Conservation (phyloP, 1,139 yeast species). For the Blastobotrys raffinosifermentans region DNA sequence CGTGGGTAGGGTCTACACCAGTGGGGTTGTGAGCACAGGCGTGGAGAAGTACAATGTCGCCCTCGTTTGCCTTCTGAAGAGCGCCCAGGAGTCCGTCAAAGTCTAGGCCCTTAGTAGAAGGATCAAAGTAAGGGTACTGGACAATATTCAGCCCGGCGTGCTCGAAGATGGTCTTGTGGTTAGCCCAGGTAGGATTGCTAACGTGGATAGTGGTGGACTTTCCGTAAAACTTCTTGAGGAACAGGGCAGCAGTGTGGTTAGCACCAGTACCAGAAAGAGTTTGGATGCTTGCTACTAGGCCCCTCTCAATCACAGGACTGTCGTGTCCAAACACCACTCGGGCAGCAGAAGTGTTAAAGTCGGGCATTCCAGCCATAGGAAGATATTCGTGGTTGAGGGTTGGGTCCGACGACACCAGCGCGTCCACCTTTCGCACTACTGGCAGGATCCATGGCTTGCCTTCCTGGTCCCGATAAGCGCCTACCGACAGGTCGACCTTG, state of each 20-base stretch:
- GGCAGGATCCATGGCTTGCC: conserved; percentile 91
- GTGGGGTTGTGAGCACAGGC: conserved; percentile 98
- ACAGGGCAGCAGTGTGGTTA: conserved; percentile 77
- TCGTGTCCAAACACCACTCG: conserved; percentile 68
- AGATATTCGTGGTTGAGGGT: conserved; percentile 86
- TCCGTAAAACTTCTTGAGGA: conserved; percentile 50
- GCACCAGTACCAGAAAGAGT: conserved; percentile 96
- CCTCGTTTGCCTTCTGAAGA: conserved; percentile 28
- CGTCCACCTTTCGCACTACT: conserved; percentile 65
- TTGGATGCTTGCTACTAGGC: conserved; percentile 67
- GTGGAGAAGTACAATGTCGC: conserved; percentile 64
- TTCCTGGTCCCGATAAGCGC: conserved; percentile 79
- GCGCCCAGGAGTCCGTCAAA: conserved; percentile 38
- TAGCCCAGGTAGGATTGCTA: conserved; percentile 95
- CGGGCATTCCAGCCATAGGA: conserved; percentile 71
- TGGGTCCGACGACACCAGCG: conserved; percentile 46
- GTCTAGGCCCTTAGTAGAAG: conserved; percentile 55
- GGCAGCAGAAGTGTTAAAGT: conserved; percentile 71
- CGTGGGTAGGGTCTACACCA: conserved; percentile 78
- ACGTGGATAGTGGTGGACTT: conserved; percentile 51
- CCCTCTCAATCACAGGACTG: conserved; percentile 48
- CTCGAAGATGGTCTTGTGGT: conserved; percentile 78
- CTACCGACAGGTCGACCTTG: conserved; percentile 83
- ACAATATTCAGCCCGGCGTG: conserved; percentile 58
- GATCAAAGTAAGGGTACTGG: conserved; percentile 78